Evolutionary conservation across 495 filamentous ascomycete genomes (phyloP), one percentile per base, ranked within the genome.

Genomic region (Penicillium riverlandense): DNA sequence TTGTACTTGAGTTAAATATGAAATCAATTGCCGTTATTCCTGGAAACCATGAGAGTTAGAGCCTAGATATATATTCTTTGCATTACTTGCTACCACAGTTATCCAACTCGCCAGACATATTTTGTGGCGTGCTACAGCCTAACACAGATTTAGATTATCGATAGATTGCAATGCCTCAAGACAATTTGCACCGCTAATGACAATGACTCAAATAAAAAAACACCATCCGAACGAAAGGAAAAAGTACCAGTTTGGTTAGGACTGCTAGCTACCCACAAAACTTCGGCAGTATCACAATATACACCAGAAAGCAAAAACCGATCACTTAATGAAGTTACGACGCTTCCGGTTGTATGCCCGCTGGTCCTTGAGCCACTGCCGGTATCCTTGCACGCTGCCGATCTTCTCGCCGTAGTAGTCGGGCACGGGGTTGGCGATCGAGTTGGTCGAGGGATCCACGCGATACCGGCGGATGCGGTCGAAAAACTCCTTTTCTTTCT

Each of bases 341-440:
- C 86, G 82, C 77, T 96, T 96, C 69, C 83, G 80, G 69, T 95
- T 95, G 65, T 92, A 98, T n/a, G 90, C 89, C 38, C 90, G 67
- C 74, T 97, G 94, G 62, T 98, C 92, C 73, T 91, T 96, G 59
- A 98, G 67, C 92, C 92, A 98, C 62, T 85, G 82, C 52, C 94
- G 68, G 57, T 96, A 98, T 39, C 85, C 90, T 45, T 79, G 77
- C 32, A 98, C 87, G 51, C 88, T 94, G 11, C 84, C 85, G 61
- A 98, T 95, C 77, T 95, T 96, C 74, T 98, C 92, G 40, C 92
- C 74, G 41, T 78, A 78, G 58, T 83, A 84, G 51, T 84, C 80
- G 5, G 80, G 80, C 11, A 91, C 83, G 0, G 84, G 84, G 58
- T 88, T 88, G 36, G 76, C 65, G 45, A 80, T 72, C 6, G 77